A percentile compares a stretch with the other conserved stretches of the same genome.
Conservation (phyloP, 2,329 filamentous ascomycete species). For the Fusarium aywerte region DNA sequence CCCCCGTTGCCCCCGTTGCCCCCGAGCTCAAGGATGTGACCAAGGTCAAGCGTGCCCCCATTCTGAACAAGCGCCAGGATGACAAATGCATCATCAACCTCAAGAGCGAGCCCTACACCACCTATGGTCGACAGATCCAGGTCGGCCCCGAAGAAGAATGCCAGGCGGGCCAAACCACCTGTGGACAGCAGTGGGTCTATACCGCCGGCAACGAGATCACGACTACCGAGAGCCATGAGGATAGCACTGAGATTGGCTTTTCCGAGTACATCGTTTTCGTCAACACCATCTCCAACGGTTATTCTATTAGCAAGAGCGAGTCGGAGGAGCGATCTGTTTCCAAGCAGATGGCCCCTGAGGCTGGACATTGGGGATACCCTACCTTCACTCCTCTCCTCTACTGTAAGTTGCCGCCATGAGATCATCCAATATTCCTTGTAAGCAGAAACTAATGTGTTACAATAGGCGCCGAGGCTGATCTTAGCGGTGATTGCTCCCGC, state of each 20-base stretch:
- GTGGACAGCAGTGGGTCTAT: slow-evolving; percentile 8
- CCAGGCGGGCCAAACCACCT: slow-evolving; percentile 2
- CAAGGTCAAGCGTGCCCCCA: slow-evolving; percentile 3
- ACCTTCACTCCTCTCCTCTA: slow-evolving; percentile 21
- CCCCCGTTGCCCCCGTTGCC: not conserved
- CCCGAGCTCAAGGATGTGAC: slow-evolving; percentile 1
- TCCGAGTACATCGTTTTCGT: slow-evolving; percentile 9
- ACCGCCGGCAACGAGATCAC: slow-evolving; percentile 8
- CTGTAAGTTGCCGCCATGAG: not conserved
- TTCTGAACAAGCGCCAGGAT: slow-evolving; percentile 7
- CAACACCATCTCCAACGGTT: slow-evolving; percentile 8
- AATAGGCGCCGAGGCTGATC: not conserved
- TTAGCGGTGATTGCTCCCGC: slow-evolving; percentile 1
- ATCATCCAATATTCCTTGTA: rapidly evolving
- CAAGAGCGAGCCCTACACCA: slow-evolving; percentile 14
- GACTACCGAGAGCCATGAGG: not conserved
- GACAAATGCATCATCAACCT: slow-evolving; percentile 18
- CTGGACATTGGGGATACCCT: slow-evolving; percentile 16
- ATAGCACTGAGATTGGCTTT: slow-evolving; percentile 14
- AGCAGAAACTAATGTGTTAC: not conserved
- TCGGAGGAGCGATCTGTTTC: slow-evolving; percentile 2
- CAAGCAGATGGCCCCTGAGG: slow-evolving; percentile 10
- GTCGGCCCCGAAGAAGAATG: not conserved
- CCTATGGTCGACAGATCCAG: slow-evolving; percentile 4
- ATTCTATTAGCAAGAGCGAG: slow-evolving; percentile 10